phyloP scores from a whole-genome alignment of 176 grass and related monocot species.

The Carex pumila region DNA sequence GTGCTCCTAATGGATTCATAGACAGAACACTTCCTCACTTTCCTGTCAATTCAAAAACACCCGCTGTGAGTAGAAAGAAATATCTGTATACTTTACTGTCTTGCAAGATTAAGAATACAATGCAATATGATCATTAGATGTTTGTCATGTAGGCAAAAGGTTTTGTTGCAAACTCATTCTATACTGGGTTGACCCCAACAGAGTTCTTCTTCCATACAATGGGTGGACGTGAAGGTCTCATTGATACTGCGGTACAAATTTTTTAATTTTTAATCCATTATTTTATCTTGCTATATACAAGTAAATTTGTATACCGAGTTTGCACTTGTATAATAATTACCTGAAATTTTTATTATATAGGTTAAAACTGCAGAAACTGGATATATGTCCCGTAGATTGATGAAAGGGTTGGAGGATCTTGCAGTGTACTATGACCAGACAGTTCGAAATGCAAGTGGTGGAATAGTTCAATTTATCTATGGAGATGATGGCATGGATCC shows the following conservation, averaged over 20 bases:
- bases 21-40: constrained; percentile 96
- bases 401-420: constrained; percentile 96
- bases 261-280: constrained; percentile 4
- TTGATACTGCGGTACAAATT: constrained; percentile 72
- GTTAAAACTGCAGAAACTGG: constrained; percentile 99
- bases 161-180: constrained; percentile 98
- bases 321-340: neutral
- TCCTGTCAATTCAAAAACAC: constrained; percentile 87
- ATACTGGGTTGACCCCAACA: constrained; percentile 85
- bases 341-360: constrained; percentile 37
- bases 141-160: constrained; percentile 72
- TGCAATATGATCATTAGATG: neutral
- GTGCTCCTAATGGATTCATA: constrained; percentile 89
- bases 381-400: constrained; percentile 95
- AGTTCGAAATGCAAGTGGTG: constrained; percentile 78
- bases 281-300: neutral
- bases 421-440: constrained; percentile 94
- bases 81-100: constrained; percentile 22
- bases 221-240: constrained; percentile 97
- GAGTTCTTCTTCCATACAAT: constrained; percentile 99
- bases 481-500: constrained; percentile 99
- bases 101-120: constrained; percentile 19
- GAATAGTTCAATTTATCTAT: constrained; percentile 88
- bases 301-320: neutral
- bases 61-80: constrained; percentile 60